Conservation (phyloP, 192 early-diverging fungal genomes). For the Diversispora eburnea region DNA sequence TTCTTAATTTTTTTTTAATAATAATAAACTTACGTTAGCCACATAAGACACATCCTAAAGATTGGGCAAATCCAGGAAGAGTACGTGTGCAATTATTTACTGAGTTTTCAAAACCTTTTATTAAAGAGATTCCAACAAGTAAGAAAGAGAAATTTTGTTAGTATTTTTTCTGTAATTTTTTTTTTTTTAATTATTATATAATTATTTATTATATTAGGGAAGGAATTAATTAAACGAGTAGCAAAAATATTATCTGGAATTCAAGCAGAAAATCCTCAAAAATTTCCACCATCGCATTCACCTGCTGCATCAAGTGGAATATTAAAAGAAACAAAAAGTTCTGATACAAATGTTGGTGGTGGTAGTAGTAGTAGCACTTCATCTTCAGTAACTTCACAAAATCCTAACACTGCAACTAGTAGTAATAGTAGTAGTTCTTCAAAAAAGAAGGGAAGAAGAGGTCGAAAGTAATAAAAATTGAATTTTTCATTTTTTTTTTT, state of each 20-base stretch:
- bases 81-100: conserved; percentile 57
- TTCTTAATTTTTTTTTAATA: background rate
- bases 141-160: conserved; percentile 27
- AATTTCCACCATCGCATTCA: conserved; percentile 27
- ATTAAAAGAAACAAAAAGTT: conserved; percentile 9
- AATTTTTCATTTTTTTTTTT: background rate
- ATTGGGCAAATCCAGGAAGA: conserved; percentile 63
- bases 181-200: background rate
- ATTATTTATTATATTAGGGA: conserved; percentile 9
- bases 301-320: conserved; percentile 13
- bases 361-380: background rate
- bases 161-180: background rate
- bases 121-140: conserved; percentile 42
- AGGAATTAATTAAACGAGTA: conserved; percentile 24
- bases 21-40: conserved; percentile 32
- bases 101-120: conserved; percentile 33
- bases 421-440: background rate
- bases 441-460: conserved; percentile 28
- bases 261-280: conserved; percentile 22
- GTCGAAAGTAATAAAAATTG: conserved; percentile 8
- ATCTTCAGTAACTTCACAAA: background rate
- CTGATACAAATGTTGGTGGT: background rate
- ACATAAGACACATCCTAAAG: conserved; percentile 58
- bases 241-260: conserved; percentile 1
- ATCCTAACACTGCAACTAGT: background rate